Conservation (phyloP, 345 rosid species). For the Corchorus capsularis region DNA sequence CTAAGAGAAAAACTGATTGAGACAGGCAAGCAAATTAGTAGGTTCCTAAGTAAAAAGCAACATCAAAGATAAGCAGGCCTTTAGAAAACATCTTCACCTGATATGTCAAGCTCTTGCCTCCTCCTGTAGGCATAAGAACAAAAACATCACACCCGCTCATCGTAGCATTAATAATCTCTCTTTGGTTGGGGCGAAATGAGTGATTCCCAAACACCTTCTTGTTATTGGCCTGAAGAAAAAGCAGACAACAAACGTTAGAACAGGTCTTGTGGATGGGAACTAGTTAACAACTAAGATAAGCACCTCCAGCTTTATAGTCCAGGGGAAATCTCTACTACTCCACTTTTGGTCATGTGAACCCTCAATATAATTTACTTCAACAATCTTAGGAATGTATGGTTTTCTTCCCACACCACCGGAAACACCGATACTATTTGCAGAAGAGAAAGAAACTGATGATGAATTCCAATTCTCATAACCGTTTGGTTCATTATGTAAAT, state of each 20-base stretch:
- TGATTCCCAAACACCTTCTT: constrained; percentile 97
- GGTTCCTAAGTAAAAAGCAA: constrained; percentile 19
- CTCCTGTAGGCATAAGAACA: constrained; percentile 99
- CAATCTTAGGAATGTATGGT: constrained; percentile 62
- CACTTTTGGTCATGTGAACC: constrained; percentile 89
- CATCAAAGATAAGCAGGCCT: constrained; percentile 6
- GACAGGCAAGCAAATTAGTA: constrained; percentile 16
- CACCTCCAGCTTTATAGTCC: constrained; percentile 90
- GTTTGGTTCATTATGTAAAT: constrained; percentile 41
- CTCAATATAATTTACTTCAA: constrained; percentile 84
- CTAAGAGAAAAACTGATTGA: constrained; percentile 4
- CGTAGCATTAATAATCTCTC: constrained; percentile 93
- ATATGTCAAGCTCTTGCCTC: constrained; percentile 97
- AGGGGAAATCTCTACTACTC: constrained; percentile 72
- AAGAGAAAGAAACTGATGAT: constrained; percentile 61
- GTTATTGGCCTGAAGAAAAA: constrained; percentile 62
- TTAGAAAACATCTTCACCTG: constrained; percentile 52
- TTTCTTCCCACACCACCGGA: constrained; percentile 69
- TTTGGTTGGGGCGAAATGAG: constrained; percentile 95
- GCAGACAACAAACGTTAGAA: constrained; percentile 40
- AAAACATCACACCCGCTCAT: constrained; percentile 98
- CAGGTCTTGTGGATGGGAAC: constrained; percentile 14
- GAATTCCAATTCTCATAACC: constrained; percentile 55
- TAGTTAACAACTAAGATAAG: constrained; percentile 21
- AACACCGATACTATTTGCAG: constrained; percentile 54